Base-by-base conservation (phyloP, 495 filamentous ascomycete species). In the Sphaerosporella brunnea region DNA sequence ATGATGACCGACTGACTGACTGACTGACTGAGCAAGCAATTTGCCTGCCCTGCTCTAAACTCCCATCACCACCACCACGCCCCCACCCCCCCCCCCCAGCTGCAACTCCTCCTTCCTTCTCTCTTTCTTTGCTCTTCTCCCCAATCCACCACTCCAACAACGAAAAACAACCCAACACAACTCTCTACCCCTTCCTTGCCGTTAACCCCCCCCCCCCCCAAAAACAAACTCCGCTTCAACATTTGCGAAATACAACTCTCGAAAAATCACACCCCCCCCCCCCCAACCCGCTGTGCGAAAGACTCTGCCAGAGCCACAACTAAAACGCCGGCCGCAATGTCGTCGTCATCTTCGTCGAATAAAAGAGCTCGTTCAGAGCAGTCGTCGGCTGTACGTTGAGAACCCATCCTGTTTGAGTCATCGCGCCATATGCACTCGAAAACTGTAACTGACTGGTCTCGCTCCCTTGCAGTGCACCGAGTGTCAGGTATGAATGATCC, bases 401-500 rank as follows among this genome's bases (percentile, higher is more conserved):
- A 5, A 4, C 16, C 35, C 35, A 7, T 18, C 35, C 35, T 4
- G 9, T 37, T 18, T 37, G 35, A 37, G 35, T 37, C 35, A 37
- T 37, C 35, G 16, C 5, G 4, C 35, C 9, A 8, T 5, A 4
- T 37, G 8, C 35, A 37, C 8, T 32, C 28, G 28, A 32, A 32
- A 5, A 32, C 7, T 7, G 7, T 32, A 13, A 32, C 28, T 18
- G 35, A 18, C 35, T 18, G 15, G 16, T 18, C 35, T 37, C 35
- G 8, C 35, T 37, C 16, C 35, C 18, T 37, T 15, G 35, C 35
- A 57, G 54, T 57, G 54, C 37, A 54, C 52, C 20, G 54, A 57
- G 43, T 57, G 52, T 52, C 54, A 54, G 48, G 52, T 57, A 51
- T 49, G 49, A 36, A 38, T 47, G 19, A 9, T 2, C 16, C 2